Percentiles rank a stretch among this genome's conserved stretches.
Conservation (phyloP, 169 alveolate genomes). For the Cryptosporidium sp. region DNA sequence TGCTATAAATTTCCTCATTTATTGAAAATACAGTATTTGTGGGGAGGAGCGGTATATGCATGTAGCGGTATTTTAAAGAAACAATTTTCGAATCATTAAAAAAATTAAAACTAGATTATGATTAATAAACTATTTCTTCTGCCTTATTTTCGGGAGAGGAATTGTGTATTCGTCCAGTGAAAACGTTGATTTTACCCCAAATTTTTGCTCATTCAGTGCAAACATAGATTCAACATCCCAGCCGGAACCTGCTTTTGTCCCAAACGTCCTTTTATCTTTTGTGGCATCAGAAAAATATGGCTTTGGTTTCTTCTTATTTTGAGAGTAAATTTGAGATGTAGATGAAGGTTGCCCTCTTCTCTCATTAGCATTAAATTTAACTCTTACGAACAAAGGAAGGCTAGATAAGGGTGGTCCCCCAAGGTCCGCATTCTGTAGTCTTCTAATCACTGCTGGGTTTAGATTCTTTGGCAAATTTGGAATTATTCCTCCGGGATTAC, state of each 20-base stretch:
- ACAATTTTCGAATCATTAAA: background rate
- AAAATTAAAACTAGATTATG: background rate
- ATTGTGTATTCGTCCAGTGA: conserved; percentile 79
- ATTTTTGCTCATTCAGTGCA: conserved; percentile 86
- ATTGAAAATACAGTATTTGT: conserved; percentile 17
- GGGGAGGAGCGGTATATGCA: conserved; percentile 14
- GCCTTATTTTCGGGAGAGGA: conserved; percentile 77
- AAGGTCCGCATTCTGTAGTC: conserved; percentile 79
- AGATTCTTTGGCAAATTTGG: conserved; percentile 57
- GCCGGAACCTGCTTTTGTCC: conserved; percentile 81
- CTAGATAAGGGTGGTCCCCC: conserved; percentile 77
- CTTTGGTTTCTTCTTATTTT: conserved; percentile 40
- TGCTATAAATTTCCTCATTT: background rate
- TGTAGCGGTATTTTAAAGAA: conserved; percentile 4
- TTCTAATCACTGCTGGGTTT: conserved; percentile 75
- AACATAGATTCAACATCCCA: conserved; percentile 92
- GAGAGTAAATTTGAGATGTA: conserved; percentile 1
- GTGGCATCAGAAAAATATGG: conserved; percentile 67
- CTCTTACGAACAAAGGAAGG: conserved; percentile 71
- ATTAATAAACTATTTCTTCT: background rate
- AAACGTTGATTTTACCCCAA: conserved; percentile 89
- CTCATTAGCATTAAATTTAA: conserved; percentile 42
- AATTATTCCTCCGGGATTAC: conserved; percentile 24
- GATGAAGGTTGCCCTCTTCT: conserved; percentile 39
- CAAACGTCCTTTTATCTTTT: conserved; percentile 82